Percentiles rank a stretch among this genome's conserved stretches.
Evolutionary conservation across 768 basidiomycete genomes (phyloP).

Genomic region (Mrakia frigida): DNA sequence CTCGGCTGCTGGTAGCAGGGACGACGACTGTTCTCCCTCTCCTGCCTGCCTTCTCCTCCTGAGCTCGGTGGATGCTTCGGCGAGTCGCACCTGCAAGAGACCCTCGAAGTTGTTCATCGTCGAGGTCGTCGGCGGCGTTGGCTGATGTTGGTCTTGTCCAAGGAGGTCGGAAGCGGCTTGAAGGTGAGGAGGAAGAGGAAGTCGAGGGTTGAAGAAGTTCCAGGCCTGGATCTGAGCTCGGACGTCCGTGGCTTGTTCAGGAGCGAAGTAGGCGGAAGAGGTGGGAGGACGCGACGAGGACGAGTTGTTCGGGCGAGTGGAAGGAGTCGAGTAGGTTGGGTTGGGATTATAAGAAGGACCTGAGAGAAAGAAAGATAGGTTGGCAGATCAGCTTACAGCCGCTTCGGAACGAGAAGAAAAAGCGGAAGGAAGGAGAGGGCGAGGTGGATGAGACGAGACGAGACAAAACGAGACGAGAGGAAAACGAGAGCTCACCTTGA

Average conservation of each 20-base stretch:
- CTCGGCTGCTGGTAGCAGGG: too few species aligned
- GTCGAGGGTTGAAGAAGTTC: slow-evolving; percentile 40
- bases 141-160: slow-evolving; percentile 49
- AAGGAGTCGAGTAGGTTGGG: neutral
- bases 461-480: too few species aligned
- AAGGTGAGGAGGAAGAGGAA: slow-evolving; percentile 51
- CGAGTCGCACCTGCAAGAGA: too few species aligned
- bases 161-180: slow-evolving; percentile 56
- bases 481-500: too few species aligned
- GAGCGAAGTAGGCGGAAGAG: slow-evolving; percentile 33
- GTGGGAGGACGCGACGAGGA: neutral
- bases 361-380: neutral
- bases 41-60: too few species aligned
- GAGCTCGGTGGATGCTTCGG: too few species aligned
- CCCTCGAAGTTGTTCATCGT: too few species aligned
- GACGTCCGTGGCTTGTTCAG: slow-evolving; percentile 43
- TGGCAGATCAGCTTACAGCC: too few species aligned
- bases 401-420: neutral
- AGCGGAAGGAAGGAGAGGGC: too few species aligned
- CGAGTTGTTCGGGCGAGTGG: neutral
- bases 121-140: slow-evolving; percentile 37
- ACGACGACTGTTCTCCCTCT: too few species aligned
- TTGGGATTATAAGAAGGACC: neutral
- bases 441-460: too few species aligned
- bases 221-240: slow-evolving; percentile 42